Conservation (phyloP, 768 basidiomycete genomes). For the Collybia nuda region DNA sequence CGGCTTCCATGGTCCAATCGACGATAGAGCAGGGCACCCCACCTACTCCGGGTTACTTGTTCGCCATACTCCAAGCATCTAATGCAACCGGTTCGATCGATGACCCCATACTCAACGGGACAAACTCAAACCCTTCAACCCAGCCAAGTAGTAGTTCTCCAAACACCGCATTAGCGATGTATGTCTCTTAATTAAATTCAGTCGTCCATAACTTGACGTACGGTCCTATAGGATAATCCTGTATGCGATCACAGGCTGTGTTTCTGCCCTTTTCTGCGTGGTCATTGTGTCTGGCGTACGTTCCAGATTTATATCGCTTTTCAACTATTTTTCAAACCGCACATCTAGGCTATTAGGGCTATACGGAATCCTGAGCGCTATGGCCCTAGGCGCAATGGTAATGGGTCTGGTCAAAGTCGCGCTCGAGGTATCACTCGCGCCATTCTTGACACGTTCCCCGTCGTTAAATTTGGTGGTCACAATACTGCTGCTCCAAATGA, state of each 20-base stretch:
- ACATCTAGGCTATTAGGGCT: slow-evolving; percentile 68
- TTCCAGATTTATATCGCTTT: slow-evolving; percentile 8
- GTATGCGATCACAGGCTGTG: slow-evolving; percentile 87
- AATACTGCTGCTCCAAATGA: slow-evolving; percentile 5
- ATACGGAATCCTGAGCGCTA: slow-evolving; percentile 90
- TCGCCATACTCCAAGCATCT: slow-evolving; percentile 65
- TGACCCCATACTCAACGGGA: slow-evolving; percentile 20
- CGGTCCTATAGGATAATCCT: slow-evolving; percentile 62
- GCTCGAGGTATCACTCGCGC: slow-evolving; percentile 88
- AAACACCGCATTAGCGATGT: slow-evolving; percentile 80
- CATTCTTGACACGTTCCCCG: slow-evolving; percentile 93
- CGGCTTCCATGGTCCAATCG: slow-evolving; percentile 38
- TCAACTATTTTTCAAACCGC: slow-evolving; percentile 8
- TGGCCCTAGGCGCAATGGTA: slow-evolving; percentile 61
- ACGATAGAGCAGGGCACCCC: slow-evolving; percentile 44
- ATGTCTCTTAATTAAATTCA: slow-evolving; percentile 14
- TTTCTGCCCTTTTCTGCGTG: slow-evolving; percentile 79
- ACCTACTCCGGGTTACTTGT: slow-evolving; percentile 57
- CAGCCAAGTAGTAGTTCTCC: slow-evolving; percentile 13
- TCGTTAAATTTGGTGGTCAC: slow-evolving; percentile 75
- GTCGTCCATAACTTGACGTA: neutral
- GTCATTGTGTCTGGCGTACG: slow-evolving; percentile 85
- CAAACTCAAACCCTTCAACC: slow-evolving; percentile 11
- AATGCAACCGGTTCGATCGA: slow-evolving; percentile 49
- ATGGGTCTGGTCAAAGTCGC: slow-evolving; percentile 56